Conservation (phyloP, 768 basidiomycete species). For the Ramaria rubella region DNA sequence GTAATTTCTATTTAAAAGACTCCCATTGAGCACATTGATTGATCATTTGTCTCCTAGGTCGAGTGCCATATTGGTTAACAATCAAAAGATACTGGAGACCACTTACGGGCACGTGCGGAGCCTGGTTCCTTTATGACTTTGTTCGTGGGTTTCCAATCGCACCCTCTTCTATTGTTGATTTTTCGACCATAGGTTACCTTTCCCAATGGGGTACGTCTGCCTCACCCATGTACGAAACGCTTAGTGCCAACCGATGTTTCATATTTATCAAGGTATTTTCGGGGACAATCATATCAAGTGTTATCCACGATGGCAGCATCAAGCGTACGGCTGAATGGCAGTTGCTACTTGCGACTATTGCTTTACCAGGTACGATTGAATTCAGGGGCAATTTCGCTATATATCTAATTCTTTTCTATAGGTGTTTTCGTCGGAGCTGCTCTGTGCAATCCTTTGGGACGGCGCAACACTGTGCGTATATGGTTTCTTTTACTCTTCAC, state of each 20-base stretch:
- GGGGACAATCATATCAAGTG: conserved; percentile 56
- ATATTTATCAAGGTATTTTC: conserved; percentile 70
- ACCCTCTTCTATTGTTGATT: neutral
- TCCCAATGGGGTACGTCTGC: conserved; percentile 50
- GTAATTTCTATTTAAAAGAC: conserved; percentile 22
- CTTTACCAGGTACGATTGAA: conserved; percentile 50
- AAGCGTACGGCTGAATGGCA: conserved; percentile 64
- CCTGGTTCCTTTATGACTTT: conserved; percentile 74
- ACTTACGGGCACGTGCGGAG: conserved; percentile 65
- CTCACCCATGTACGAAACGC: neutral
- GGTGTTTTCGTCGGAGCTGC: conserved; percentile 24
- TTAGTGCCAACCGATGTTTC: conserved; percentile 29
- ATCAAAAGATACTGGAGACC: conserved; percentile 59
- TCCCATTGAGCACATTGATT: neutral
- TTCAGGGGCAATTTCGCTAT: conserved; percentile 31
- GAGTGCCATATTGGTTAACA: conserved; percentile 55
- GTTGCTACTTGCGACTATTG: conserved; percentile 53
- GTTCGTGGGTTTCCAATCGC: conserved; percentile 24
- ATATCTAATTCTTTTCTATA: neutral
- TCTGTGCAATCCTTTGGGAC: conserved; percentile 48
- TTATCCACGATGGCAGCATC: conserved; percentile 50
- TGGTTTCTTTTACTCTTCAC: conserved; percentile 10
- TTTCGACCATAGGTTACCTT: conserved; percentile 46
- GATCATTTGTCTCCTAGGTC: conserved; percentile 26
- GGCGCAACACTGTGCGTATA: conserved; percentile 47